A percentile compares a stretch with the other conserved stretches of the same genome.
phyloP scores from a whole-genome alignment of 306 rosid genomes.

The Sicyos edulis region DNA sequence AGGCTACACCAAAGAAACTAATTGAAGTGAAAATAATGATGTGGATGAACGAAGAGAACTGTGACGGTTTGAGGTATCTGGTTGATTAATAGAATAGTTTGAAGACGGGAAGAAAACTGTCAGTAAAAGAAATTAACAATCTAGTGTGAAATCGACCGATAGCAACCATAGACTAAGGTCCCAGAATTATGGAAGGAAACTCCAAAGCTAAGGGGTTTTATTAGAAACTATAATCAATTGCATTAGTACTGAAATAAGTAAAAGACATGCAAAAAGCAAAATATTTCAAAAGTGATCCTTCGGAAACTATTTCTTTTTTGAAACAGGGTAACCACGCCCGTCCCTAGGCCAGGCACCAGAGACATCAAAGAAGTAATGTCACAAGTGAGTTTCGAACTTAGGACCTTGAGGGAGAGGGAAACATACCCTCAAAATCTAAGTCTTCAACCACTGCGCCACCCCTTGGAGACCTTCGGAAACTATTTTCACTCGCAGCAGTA shows the following conservation, averaged over 20 bases:
- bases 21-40: background rate
- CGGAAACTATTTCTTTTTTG: background rate
- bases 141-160: background rate
- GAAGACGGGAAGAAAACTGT: background rate
- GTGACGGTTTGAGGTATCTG: background rate
- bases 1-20: background rate
- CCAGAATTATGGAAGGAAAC: background rate
- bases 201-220: background rate
- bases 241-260: background rate
- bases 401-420: too few relatives aligned
- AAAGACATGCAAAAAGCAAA: background rate
- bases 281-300: background rate
- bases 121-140: background rate
- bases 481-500: background rate
- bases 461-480: background rate
- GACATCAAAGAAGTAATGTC: too few relatives aligned
- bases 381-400: too few relatives aligned
- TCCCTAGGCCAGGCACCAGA: too few relatives aligned
- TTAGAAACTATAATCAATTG: background rate
- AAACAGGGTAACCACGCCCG: too few relatives aligned
- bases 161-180: background rate
- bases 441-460: too few relatives aligned
- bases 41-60: background rate
- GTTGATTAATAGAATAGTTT: background rate
- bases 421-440: too few relatives aligned